Base-by-base conservation (phyloP, 768 basidiomycete genomes). In the Neoboletus subvelutipes region DNA sequence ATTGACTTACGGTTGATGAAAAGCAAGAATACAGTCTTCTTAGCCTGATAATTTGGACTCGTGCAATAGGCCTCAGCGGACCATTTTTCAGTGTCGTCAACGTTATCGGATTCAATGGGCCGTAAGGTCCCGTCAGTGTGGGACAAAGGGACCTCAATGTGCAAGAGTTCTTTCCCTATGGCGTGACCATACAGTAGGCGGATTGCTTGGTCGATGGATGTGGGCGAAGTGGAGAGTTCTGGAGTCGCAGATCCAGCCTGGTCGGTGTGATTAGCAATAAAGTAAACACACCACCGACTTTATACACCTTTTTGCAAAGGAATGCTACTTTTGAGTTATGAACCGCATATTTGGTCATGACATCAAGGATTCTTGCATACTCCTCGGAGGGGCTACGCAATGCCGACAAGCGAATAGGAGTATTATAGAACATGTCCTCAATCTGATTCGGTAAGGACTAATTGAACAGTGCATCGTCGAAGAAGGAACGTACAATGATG, bases 371-470 rank as follows among this genome's bases (percentile, higher is more conserved):
- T 34, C 92, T 83, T 5, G 85, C 81, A 71, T 96, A 98, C 68
- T 99, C 97, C 62, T 98, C 96, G 2, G 93, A 89, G 4, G 87
- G 74, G 55, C 85, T 88, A 36, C 90, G 85, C 53, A 98, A 78
- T 1, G 94, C 90, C 4, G 91, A 85, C 24, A 95, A 81, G 45
- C 97, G 88, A 2, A 88, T 85, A 0, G 94, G 93, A 1, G 86
- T 92, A 62, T 96, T 97, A 72, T 92, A 95, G 68, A 99, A 99
- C 29, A 99, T 77, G 67, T 98, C 91, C 72, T 98, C 94, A 26
- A 94, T 94, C 95, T 98, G 61, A 2, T 39, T 58, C 9, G 55
- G 52, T 58, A n/a, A 57, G 56, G 33, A 40, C 13, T 18, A 9
- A 22, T 9, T 20, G 17, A 4, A 37, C 22, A 22, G n/a, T 39